Percentiles rank a stretch among this genome's conserved stretches.
These are phyloP conservation scores for Alternaria burnsii DNA, from an alignment of 2,329 filamentous ascomycete species.

Conservation along the genomic window DNA sequence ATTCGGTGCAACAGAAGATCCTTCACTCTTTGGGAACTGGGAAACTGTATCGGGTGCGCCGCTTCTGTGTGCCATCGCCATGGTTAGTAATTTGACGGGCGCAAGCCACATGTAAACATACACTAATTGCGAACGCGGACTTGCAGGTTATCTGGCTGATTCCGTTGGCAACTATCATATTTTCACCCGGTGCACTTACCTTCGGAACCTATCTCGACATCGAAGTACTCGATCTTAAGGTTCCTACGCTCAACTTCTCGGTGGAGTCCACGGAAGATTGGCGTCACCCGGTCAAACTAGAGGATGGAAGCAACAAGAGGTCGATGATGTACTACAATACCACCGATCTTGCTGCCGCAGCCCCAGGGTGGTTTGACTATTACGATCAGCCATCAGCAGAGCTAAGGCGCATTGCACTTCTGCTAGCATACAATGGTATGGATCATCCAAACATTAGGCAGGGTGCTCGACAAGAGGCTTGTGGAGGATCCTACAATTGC, in stretches of 20 bases:
- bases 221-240: constrained; percentile 22
- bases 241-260: constrained; percentile 42
- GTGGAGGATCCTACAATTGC: constrained; percentile 47
- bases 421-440: constrained; percentile 43
- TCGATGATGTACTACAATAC: constrained; percentile 49
- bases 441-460: constrained; percentile 33
- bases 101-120: not conserved
- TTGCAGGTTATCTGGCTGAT: constrained; percentile 43
- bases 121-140: not conserved
- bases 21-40: constrained; percentile 45
- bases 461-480: constrained; percentile 48
- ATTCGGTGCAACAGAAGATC: constrained; percentile 47
- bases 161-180: constrained; percentile 49
- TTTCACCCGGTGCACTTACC: constrained; percentile 49
- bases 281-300: constrained; percentile 38
- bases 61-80: constrained; percentile 35
- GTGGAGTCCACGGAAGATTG: constrained; percentile 45
- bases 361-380: constrained; percentile 45
- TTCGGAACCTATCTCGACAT: constrained; percentile 44
- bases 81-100: constrained; percentile 3
- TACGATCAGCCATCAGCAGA: constrained; percentile 48
- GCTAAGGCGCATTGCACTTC: constrained; percentile 38
- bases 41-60: constrained; percentile 42
- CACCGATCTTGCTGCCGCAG: constrained; percentile 31
- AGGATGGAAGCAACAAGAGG: constrained; percentile 33